Base-by-base conservation (phyloP, 148 eudicot genomes). In the Limonium bicolor region DNA sequence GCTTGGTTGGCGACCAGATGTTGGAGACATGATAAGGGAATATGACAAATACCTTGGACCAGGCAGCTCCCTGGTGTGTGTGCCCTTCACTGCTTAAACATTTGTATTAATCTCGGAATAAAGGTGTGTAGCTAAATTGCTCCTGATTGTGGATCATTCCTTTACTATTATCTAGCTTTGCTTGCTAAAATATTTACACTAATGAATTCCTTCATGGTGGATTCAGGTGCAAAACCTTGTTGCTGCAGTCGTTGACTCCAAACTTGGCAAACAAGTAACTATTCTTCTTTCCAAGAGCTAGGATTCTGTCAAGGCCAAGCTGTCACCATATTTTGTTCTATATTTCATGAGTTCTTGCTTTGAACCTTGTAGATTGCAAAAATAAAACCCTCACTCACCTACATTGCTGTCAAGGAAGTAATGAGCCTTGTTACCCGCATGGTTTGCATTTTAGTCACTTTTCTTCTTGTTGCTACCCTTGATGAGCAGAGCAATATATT, bases 341-440 rank as follows among this genome's bases (percentile, higher is more conserved):
- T n/a, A n/a, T n/a, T n/a, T n/a, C n/a, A n/a, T n/a, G n/a, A n/a
- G n/a, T n/a, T n/a, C n/a, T n/a, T n/a, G n/a, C n/a, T n/a, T 43
- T 37, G 20, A 25, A 20, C 39, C 54, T 26, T 63, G 41, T 69
- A 90, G 99, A 78, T 90, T 41, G 59, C 85, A 51, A 67, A 63
- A 50, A 72, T 77, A 52, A 90, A 77, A 66, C 88, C 95, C 5
- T 50, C 74, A 17, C 84, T 84, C 55, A 77, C 82, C 35, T 90
- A 69, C 35, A 85, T 84, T 65, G 82, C 93, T 9, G 70, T 95
- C 13, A 93, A 85, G 69, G 95, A 90, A 78, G 63, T 90, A 49
- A 90, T 90, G 99, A 84, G 95, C 71, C 94, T 80, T 51, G 99
- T 90, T 36, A 90, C 93, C n/a, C n/a, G n/a, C n/a, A n/a, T n/a